A percentile compares a stretch with the other conserved stretches of the same genome.
Conservation (phyloP, 352 stramenopile species). For the Pythium guiyangense region DNA sequence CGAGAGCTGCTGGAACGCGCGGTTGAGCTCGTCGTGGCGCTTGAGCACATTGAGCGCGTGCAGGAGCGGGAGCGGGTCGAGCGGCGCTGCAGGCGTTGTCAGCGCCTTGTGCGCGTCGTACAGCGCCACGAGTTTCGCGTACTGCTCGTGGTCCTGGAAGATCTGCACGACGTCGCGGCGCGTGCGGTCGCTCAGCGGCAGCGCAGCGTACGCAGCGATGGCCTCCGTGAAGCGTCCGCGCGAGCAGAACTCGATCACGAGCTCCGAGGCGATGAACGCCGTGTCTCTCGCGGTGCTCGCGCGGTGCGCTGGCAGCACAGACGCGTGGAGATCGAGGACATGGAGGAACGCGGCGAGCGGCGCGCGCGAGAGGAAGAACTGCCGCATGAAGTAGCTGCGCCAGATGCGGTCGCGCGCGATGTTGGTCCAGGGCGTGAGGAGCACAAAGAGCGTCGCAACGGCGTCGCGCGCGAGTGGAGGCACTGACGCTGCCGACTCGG, state of each 20-base stretch:
- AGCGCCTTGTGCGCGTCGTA: slow-evolving; percentile 38
- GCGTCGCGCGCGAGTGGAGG: too few species aligned
- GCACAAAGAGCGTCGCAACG: too few species aligned
- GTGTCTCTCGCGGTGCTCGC: too few species aligned
- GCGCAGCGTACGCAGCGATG: slow-evolving; percentile 38
- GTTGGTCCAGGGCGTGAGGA: too few species aligned
- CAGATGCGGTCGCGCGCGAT: too few species aligned
- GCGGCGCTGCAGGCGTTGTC: slow-evolving; percentile 14
- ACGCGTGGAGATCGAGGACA: too few species aligned
- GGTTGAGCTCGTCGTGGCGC: slow-evolving; percentile 39
- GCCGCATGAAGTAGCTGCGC: too few species aligned
- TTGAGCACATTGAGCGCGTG: slow-evolving; percentile 40
- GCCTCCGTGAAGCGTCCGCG: slow-evolving; percentile 53
- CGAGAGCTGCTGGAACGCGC: slow-evolving; percentile 39
- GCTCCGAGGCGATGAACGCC: slow-evolving; percentile 22
- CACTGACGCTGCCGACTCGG: too few species aligned
- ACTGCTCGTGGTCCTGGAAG: slow-evolving; percentile 58
- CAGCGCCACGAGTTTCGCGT: slow-evolving; percentile 34
- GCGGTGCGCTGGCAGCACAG: too few species aligned
- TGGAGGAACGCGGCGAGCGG: too few species aligned
- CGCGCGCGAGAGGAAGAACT: too few species aligned
- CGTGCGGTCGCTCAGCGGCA: slow-evolving; percentile 26
- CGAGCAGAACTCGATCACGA: slow-evolving; percentile 48
- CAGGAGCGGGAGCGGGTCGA: slow-evolving; percentile 46
- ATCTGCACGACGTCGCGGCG: slow-evolving; percentile 27